A percentile compares a stretch with the other conserved stretches of the same genome.
Evolutionary conservation across 352 stramenopile species (phyloP).

Genomic region (Phytopythium montanum): DNA sequence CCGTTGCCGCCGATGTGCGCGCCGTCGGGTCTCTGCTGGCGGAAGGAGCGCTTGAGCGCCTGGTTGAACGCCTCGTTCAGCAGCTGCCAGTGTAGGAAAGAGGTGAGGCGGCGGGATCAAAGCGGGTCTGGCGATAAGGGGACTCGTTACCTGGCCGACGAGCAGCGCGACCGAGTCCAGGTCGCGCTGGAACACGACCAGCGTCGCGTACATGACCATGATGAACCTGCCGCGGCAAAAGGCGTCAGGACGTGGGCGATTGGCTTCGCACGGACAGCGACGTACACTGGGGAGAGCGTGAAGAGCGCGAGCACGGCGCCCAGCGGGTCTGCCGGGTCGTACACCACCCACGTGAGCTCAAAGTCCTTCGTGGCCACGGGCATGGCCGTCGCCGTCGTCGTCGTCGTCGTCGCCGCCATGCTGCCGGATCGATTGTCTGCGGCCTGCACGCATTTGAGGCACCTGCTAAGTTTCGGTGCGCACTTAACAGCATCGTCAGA

Average conservation of each 20-base stretch:
- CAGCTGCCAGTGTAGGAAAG: conserved; percentile 24
- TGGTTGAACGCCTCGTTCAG: conserved; percentile 74
- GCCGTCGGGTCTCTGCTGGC: conserved; percentile 59
- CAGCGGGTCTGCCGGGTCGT: conserved; percentile 67
- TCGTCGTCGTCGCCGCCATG: neutral
- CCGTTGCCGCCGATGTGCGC: conserved; percentile 59
- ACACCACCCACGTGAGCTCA: conserved; percentile 83
- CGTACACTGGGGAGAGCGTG: conserved; percentile 72
- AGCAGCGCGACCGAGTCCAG: conserved; percentile 71
- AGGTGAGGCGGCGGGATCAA: neutral
- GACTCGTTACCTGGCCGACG: conserved; percentile 50
- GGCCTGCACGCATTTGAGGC: too few relatives aligned
- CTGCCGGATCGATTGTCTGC: too few relatives aligned
- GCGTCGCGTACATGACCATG: conserved; percentile 79
- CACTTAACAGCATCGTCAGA: too few relatives aligned
- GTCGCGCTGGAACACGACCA: conserved; percentile 76
- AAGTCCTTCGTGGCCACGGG: conserved; percentile 49
- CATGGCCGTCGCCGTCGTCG: neutral
- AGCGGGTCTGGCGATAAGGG: too few relatives aligned
- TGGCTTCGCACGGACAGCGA: conserved; percentile 1
- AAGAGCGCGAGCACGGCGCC: conserved; percentile 65
- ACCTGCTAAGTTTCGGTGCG: too few relatives aligned
- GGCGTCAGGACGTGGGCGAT: neutral
- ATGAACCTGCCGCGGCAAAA: conserved; percentile 53
- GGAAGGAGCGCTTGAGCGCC: conserved; percentile 74